Evolutionary conservation across 306 rosid species (phyloP), one percentile per base, ranked within the genome.

Genomic region (Trifolium repens): DNA sequence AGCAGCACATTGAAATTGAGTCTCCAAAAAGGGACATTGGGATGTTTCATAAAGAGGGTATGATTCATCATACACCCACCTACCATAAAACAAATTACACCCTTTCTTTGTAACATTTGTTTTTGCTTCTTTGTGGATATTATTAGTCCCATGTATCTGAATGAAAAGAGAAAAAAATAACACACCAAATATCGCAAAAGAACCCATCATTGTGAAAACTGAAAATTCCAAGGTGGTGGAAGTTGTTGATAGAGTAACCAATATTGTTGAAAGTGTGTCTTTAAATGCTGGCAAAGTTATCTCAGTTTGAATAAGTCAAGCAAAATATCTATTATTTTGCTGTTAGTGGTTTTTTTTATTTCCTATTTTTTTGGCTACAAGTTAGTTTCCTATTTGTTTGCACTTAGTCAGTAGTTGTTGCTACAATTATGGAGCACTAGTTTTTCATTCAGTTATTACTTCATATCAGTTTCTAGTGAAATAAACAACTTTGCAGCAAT

Each of bases 1-100:
- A 15, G 88, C 92, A 44, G 39, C 81, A 63, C 97, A 93, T 75
- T 86, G 85, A 40, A 93, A 93, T 69, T 81, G 72, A 14, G 72
- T 84, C 82, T 86, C 85, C 14, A 89, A 57, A 65, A 93, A 91
- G 1, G 87, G 86, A 71, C 97, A 89, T 12, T 59, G 47, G 7
- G 84, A 70, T 9, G 54, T 8, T 5, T 87, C 86, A 73, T 93
- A 91, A 0, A 88, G 85, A 63, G 97, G 93, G 67, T 88, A 85
- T 55, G 88, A 84, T 30, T 68, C 73, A 73, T 91, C 97, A 40
- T 26, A 3, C 4, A 88, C 87, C 98, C 98, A 93, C 0, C 11
- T 82, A 9, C 98, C 98, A 5, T 69, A 7, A 67, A 70, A 93
- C 30, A 83, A 63, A 63, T 93, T 86, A 54, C 96, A 89, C 3